Conservation (phyloP, 2,329 filamentous ascomycete species). For the Alternaria sp. region DNA sequence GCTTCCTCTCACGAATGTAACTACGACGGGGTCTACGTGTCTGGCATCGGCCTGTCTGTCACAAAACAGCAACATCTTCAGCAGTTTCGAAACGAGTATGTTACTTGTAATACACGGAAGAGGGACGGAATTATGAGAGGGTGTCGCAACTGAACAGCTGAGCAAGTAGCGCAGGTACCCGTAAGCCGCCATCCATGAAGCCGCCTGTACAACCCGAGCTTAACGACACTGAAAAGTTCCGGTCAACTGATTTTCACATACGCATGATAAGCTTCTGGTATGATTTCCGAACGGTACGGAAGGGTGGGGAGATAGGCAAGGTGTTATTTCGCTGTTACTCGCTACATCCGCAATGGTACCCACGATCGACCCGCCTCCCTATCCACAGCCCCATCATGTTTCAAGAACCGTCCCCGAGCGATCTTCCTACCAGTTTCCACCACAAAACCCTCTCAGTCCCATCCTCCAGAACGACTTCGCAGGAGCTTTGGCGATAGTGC, state of each 20-base stretch:
- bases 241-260: not conserved
- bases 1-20: not conserved
- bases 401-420: slow-evolving; percentile 18
- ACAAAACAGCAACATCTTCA: not conserved
- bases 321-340: not conserved
- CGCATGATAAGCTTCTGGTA: not conserved
- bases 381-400: slow-evolving; percentile 20
- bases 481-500: not conserved
- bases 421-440: slow-evolving; percentile 3
- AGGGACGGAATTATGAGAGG: not conserved
- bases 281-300: not conserved
- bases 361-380: slow-evolving; percentile 5
- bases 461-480: slow-evolving; percentile 11
- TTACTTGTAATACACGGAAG: not conserved
- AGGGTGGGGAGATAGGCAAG: not conserved
- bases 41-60: not conserved
- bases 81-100: not conserved
- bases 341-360: not conserved
- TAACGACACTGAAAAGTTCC: not conserved
- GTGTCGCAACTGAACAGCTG: not conserved
- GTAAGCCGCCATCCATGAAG: not conserved
- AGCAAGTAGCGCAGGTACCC: not conserved
- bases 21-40: not conserved
- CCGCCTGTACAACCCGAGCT: not conserved
- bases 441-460: slow-evolving; percentile 17